Conservation (phyloP, 768 basidiomycete genomes). For the Flagelloscypha sp. region DNA sequence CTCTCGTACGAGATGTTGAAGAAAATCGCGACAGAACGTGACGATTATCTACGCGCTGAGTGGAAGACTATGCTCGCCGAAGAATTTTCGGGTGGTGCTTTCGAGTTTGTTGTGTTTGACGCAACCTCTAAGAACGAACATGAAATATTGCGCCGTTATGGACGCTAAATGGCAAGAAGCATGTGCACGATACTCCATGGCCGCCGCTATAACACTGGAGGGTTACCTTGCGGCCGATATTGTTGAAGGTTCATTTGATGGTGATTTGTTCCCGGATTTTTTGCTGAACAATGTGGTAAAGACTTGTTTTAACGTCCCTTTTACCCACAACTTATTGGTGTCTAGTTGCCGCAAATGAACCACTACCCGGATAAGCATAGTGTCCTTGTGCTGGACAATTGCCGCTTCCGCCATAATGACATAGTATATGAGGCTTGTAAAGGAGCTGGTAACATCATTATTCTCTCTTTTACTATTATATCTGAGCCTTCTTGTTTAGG, state of each 20-base stretch:
- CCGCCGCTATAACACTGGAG: slow-evolving; percentile 22
- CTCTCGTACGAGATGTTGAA: slow-evolving; percentile 14
- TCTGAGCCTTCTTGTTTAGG: not conserved
- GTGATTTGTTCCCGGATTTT: slow-evolving; percentile 19
- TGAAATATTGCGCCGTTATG: slow-evolving; percentile 15
- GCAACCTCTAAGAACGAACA: slow-evolving; percentile 23
- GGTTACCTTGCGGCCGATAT: slow-evolving; percentile 21
- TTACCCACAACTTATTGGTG: too few species aligned
- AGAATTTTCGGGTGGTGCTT: slow-evolving; percentile 8
- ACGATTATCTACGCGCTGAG: slow-evolving; percentile 5
- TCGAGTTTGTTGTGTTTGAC: slow-evolving; percentile 18
- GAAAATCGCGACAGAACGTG: slow-evolving; percentile 10
- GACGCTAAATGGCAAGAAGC: slow-evolving; percentile 15
- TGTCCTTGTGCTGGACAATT: slow-evolving; percentile 3
- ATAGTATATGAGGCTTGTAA: not conserved
- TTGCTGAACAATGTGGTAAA: slow-evolving; percentile 22
- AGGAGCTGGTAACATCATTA: not conserved
- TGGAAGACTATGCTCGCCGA: slow-evolving; percentile 4
- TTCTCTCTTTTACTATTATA: too few species aligned
- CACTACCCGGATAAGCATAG: slow-evolving; percentile 1
- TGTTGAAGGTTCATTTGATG: slow-evolving; percentile 20
- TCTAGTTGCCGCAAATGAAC: slow-evolving; percentile 3
- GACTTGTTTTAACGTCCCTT: too few species aligned
- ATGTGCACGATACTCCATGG: slow-evolving; percentile 18
- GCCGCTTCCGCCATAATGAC: not conserved